phyloP scores from a whole-genome alignment of 139 green algal genomes.

The Coccomyxa sp. region DNA sequence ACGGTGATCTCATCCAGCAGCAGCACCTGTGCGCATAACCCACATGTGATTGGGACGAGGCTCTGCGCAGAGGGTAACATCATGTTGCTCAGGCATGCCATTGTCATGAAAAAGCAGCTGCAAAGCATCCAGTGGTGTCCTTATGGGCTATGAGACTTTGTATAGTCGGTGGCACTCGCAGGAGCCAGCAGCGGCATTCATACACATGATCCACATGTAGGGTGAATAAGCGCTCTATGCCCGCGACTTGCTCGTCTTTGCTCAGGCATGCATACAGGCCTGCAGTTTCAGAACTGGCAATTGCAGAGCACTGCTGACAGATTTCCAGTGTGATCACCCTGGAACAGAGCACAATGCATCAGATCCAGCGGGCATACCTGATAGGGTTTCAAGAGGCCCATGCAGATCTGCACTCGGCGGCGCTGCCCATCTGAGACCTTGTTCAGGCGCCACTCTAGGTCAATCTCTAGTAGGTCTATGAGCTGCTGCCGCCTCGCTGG shows the following conservation, averaged over 20 bases:
- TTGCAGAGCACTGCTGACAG: too few species aligned
- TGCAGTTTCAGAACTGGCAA: too few species aligned
- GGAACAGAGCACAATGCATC: too few species aligned
- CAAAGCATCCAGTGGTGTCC: too few species aligned
- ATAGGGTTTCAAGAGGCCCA: constrained; percentile 94
- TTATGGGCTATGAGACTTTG: too few species aligned
- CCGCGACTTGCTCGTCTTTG: too few species aligned
- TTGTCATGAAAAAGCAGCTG: too few species aligned
- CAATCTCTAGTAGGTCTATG: constrained; percentile 90
- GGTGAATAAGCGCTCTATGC: background rate
- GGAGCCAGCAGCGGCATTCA: background rate
- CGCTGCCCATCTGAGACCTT: constrained; percentile 94
- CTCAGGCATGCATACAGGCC: too few species aligned
- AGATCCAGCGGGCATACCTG: constrained; percentile 42
- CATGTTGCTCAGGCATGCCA: too few species aligned
- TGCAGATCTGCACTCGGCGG: constrained; percentile 91
- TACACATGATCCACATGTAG: background rate
- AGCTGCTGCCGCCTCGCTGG: constrained; percentile 60
- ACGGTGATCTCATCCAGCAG: constrained; percentile 98
- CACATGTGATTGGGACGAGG: background rate
- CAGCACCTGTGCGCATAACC: constrained; percentile 56
- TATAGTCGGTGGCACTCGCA: too few species aligned
- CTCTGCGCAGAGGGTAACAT: too few species aligned
- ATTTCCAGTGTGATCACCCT: too few species aligned
- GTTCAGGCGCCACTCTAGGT: constrained; percentile 91